Conservation (phyloP, 768 basidiomycete genomes). For the Auricularia sp. region DNA sequence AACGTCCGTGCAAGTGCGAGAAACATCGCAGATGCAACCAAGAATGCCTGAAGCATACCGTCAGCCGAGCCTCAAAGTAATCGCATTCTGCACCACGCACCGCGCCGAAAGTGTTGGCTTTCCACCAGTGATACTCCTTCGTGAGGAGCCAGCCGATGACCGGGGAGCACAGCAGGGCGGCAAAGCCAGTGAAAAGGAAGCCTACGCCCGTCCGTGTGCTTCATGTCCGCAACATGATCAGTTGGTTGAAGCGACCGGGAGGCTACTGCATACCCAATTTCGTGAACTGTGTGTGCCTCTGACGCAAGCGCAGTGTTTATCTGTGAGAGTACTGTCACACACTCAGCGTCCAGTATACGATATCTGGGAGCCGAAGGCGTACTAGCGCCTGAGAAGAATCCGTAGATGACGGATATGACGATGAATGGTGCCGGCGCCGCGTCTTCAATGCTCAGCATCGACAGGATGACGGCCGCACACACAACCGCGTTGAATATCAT, state of each 20-base stretch:
- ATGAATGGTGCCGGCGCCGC: conserved; percentile 29
- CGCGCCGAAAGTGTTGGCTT: conserved; percentile 45
- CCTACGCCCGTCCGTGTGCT: not conserved
- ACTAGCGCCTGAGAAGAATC: conserved; percentile 41
- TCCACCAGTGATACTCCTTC: conserved; percentile 45
- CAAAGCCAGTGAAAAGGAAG: not conserved
- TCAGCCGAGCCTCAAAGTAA: no score
- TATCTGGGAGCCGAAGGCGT: conserved; percentile 5
- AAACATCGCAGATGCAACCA: no score
- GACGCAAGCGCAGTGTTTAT: not conserved
- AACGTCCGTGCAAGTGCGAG: no score
- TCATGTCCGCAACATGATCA: not conserved
- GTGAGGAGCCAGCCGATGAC: conserved; percentile 50
- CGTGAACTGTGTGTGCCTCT: not conserved
- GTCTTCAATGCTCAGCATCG: conserved; percentile 29
- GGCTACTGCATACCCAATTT: not conserved
- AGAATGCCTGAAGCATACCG: no score
- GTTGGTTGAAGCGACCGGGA: not conserved
- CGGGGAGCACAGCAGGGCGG: conserved; percentile 36
- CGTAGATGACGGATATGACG: conserved; percentile 27
- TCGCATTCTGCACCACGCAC: conserved; percentile 10
- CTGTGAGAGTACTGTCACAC: not conserved
- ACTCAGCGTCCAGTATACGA: no score
- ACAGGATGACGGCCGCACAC: not conserved
- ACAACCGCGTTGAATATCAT: conserved; percentile 16